A percentile compares a stretch with the other conserved stretches of the same genome.
phyloP scores from a whole-genome alignment of 139 green algal genomes.

The Edaphochlamys debaryana region DNA sequence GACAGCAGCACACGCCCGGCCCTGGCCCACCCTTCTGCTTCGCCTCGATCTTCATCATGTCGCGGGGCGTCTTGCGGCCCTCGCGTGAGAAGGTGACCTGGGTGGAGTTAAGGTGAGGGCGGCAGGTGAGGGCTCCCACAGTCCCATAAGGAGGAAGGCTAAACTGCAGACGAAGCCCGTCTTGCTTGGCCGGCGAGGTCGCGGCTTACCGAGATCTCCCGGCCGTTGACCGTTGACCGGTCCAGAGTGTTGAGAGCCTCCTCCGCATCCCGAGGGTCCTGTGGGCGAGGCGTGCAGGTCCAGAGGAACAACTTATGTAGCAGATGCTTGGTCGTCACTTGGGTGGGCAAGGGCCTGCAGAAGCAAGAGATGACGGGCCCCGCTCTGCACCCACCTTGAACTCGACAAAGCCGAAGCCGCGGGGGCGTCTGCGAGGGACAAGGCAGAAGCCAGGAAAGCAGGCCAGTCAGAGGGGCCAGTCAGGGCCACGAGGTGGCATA shows the following conservation, averaged over 20 bases:
- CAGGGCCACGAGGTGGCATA: too few species aligned
- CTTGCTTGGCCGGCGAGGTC: not conserved
- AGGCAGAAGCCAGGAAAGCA: too few species aligned
- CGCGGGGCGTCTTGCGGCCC: slow-evolving; percentile 79
- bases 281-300: too few species aligned
- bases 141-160: too few species aligned
- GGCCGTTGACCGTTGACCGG: slow-evolving; percentile 59
- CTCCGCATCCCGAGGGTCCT: slow-evolving; percentile 79
- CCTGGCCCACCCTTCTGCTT: not conserved
- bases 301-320: too few species aligned
- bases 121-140: not conserved
- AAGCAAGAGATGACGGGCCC: too few species aligned
- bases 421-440: slow-evolving; percentile 58
- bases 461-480: too few species aligned
- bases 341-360: too few species aligned
- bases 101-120: not conserved
- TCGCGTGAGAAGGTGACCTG: slow-evolving; percentile 76
- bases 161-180: too few species aligned
- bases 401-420: slow-evolving; percentile 90
- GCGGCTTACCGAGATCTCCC: slow-evolving; percentile 69
- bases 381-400: slow-evolving; percentile 64
- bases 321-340: too few species aligned
- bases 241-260: slow-evolving; percentile 81
- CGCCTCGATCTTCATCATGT: slow-evolving; percentile 74
- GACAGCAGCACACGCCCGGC: too few species aligned